A percentile compares a stretch with the other conserved stretches of the same genome.
These are phyloP conservation scores for Nakaseomyces glabratus DNA, from an alignment of 1,139 yeast genomes.

Conservation along the genomic window DNA sequence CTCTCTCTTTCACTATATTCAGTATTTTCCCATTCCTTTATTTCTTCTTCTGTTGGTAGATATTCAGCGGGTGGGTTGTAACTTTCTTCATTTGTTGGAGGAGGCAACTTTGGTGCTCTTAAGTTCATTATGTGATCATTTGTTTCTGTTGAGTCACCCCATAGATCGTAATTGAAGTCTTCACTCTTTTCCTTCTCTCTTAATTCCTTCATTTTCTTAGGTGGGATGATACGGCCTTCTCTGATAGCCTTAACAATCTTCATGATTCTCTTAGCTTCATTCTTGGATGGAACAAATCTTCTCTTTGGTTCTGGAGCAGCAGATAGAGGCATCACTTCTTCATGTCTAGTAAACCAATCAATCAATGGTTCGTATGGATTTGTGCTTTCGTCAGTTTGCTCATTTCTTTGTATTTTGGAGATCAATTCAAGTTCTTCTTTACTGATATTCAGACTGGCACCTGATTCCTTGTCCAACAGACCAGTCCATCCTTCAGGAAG, in stretches of 20 bases:
- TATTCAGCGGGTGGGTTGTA: constrained; percentile 98
- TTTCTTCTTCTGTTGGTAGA: constrained; percentile 69
- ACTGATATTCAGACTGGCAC: constrained; percentile 76
- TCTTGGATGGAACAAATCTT: constrained; percentile 91
- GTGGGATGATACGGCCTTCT: constrained; percentile 87
- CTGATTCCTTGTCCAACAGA: constrained; percentile 80
- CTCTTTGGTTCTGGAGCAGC: constrained; percentile 96
- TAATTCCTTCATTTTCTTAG: constrained; percentile 46
- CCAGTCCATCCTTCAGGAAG: constrained; percentile 99
- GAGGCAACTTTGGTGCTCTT: constrained; percentile 90
- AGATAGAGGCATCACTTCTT: constrained; percentile 84
- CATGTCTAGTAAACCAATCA: constrained; percentile 87
- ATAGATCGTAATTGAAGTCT: constrained; percentile 60
- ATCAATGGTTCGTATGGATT: constrained; percentile 91
- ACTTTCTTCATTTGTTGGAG: constrained; percentile 94
- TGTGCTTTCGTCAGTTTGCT: constrained; percentile 68
- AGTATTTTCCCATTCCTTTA: constrained; percentile 56
- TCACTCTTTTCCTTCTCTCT: constrained; percentile 44
- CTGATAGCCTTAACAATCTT: constrained; percentile 92
- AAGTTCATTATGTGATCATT: constrained; percentile 77
- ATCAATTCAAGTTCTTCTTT: constrained; percentile 85
- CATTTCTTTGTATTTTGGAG: constrained; percentile 75
- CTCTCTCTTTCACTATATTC: constrained; percentile 74
- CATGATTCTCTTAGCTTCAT: constrained; percentile 94
- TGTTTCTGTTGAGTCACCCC: constrained; percentile 62